Evolutionary conservation across 2,329 filamentous ascomycete species (phyloP), one percentile per base, ranked within the genome.

Genomic region (Sclerotinia subarctica): DNA sequence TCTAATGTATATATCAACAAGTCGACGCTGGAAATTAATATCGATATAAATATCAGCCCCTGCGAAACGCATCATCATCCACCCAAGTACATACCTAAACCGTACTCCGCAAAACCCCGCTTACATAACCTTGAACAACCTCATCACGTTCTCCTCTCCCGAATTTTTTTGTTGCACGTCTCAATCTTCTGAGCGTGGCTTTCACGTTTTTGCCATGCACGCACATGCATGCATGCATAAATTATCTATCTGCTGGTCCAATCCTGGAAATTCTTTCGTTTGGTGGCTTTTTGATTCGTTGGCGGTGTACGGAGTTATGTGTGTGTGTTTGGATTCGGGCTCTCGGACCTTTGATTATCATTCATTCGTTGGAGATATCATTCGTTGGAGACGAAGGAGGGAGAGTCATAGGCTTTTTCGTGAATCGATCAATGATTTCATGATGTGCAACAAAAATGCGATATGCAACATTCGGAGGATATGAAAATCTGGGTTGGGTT

Each of bases 151-250:
- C n/a, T 21, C 7, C 15, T 6, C 8, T 35, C 35, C 13, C 13
- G 35, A 47, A 38, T 51, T 49, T 63, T 63, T 66, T 66, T 67
- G 65, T 67, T 67, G 65, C 65, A 54, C 57, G n/a, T 67, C 65
- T 67, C 6, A 46, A 57, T 46, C 47, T 46, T 47, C 17, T 26
- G 47, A 67, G 65, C 65, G 65, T 67, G 65, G 65, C 58, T 63
- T 63, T 67, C 65, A 67, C 65, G 65, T 67, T 67, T 67, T 63
- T 67, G 57, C 65, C 65, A 67, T 35, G 35, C 35, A 10, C 10
- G 35, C 7, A 10, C 7, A 10, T 35, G 35, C 35, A 10, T 10
- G 35, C 35, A 35, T 67, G 57, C 38, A 42, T 42, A 42, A 15
- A 62, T 66, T 17, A 62, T 19, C n/a, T 46, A 15, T 24, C 26